Base-by-base conservation (phyloP, 345 rosid species). In the Citrus sp. region DNA sequence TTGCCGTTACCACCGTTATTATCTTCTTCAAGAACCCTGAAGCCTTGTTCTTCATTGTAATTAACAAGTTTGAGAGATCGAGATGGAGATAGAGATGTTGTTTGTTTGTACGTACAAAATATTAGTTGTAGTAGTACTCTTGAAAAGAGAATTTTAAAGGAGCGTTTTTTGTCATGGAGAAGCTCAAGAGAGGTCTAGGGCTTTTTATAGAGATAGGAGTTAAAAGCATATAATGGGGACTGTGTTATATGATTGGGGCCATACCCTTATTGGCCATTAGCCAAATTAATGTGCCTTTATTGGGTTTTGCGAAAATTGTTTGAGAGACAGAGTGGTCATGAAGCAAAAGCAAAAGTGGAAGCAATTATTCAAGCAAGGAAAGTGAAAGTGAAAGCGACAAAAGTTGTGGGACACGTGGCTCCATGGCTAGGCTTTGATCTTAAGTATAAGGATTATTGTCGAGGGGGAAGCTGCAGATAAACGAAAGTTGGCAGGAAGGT, bases 11-110 rank as follows among this genome's bases (percentile, higher is more conserved):
- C 80, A 73, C 78, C 51, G 81, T 68, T 18, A 89, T 68, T 60
- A 89, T 63, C 68, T 82, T 84, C 84, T 89, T 89, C 85, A 89
- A 76, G 32, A 89, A 64, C 1, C 81, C 86, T 22, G 84, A 70
- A 30, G 88, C 87, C 66, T 72, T 83, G 86, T 80, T 87, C 90
- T 79, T 89, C 87, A 79, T 78, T 70, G 51, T 46, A 46, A 12
- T 13, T 46, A 46, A 13, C 51, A 46, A 46, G 4, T 46, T 46
- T 1, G 51, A 46, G 51, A 46, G 51, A 46, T 13, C 1, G 46
- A 9, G 40, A 37, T 37, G 0, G 51, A 46, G 51, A 13, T 46
- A 46, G 18, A 46, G 51, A 0, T 12, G 51, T 13, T 46, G 51
- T 42, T 42, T 42, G 51, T 13, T 46, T 46, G 18, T 46, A 46